Evolutionary conservation across 2,329 filamentous ascomycete genomes (phyloP), one percentile per base, ranked within the genome.

Genomic region (Fusarium protoensiforme): DNA sequence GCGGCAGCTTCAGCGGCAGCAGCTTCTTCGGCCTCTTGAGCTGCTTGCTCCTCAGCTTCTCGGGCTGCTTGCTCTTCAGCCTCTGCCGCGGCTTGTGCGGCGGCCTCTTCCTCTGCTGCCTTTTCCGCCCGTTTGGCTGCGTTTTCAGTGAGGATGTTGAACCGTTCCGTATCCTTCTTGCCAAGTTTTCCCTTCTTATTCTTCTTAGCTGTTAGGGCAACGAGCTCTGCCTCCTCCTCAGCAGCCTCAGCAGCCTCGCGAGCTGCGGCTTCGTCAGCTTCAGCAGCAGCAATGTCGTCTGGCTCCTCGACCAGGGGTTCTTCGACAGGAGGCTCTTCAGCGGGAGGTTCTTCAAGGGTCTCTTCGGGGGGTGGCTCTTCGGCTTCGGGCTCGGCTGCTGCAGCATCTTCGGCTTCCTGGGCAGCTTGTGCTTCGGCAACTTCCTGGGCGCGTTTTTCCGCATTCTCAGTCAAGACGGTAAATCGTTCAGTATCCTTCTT

Each of bases 141-240:
- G 35, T 78, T 82, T 24, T 78, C 77, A 31, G 78, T 80, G 16
- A 86, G 76, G 11, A 71, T 72, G 20, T 84, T 80, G 43, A 83
- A 80, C 66, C 84, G 86, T 64, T 87, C 84, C 57, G 86, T 78
- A 39, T 86, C 85, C 66, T 81, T 85, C 72, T 84, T 87, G 4
- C 72, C 76, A 20, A 85, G 73, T 64, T 81, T 87, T 62, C 71
- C 71, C 48, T 73, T 80, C 77, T 76, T 86, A 87, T 75, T 82
- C 72, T 87, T 88, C 75, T 87, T 89, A 20, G 82, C 80, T 38
- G 83, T 83, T 10, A 87, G 77, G 7, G 78, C 75, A 33, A 78
- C 81, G 10, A 85, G 77, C 58, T 86, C 71, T 2, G 56, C 80
- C 35, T 80, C 78, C 67, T 84, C 81, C 46, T 83, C 78, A n/a